A percentile compares a stretch with the other conserved stretches of the same genome.
Evolutionary conservation across 2,329 filamentous ascomycete genomes (phyloP).

Genomic region (Cladosporium sp.): DNA sequence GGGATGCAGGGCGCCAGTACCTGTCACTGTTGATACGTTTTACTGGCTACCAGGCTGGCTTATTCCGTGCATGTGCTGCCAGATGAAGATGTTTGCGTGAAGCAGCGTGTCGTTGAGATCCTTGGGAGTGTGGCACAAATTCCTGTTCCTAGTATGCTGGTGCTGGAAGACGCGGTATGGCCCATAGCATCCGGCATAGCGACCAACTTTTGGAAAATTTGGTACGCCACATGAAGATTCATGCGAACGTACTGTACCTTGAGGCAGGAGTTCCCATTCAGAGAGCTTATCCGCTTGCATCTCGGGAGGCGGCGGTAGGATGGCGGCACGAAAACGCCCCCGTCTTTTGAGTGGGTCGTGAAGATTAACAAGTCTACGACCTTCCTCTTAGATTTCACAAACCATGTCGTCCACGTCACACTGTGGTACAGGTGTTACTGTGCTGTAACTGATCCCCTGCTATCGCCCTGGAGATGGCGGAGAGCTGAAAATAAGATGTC

Average conservation of each 20-base stretch:
- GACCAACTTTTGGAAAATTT: not conserved
- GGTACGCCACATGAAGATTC: not conserved
- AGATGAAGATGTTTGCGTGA: not conserved
- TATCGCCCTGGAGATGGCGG: not conserved
- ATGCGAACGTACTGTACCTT: not conserved
- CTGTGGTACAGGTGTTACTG: not conserved
- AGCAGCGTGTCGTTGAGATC: not conserved
- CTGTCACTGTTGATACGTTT: not conserved
- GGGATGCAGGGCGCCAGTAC: not conserved
- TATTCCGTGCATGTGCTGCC: not conserved
- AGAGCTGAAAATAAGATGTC: not conserved
- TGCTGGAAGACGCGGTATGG: not conserved
- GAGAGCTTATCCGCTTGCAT: not conserved
- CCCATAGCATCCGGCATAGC: not conserved
- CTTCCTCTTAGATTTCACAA: not conserved
- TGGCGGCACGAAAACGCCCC: not conserved
- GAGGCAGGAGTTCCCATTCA: not conserved
- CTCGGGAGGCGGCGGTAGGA: not conserved
- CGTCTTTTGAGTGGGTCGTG: not conserved
- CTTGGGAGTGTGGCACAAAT: not conserved
- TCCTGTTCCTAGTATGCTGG: not conserved
- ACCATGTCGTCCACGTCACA: not conserved
- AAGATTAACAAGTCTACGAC: not conserved
- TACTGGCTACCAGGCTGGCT: not conserved
- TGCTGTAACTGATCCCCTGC: not conserved